Evolutionary conservation across 352 stramenopile species (phyloP).

Genomic region (Achlya hypogyna): DNA sequence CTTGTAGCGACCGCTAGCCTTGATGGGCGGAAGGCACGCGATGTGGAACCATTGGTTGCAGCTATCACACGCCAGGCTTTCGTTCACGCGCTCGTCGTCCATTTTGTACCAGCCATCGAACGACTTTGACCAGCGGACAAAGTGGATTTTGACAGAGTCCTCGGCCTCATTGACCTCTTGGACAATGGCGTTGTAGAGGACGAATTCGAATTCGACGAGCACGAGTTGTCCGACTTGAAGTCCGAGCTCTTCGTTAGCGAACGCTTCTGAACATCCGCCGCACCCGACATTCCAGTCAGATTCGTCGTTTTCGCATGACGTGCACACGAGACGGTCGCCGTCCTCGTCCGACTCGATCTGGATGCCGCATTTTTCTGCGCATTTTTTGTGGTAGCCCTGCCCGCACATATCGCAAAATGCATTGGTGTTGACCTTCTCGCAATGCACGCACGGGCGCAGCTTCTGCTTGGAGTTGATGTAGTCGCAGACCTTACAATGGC

Average conservation of each 20-base stretch:
- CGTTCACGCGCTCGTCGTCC: constrained; percentile 84
- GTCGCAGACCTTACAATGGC: constrained; percentile 71
- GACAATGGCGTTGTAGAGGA: constrained; percentile 82
- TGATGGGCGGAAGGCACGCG: constrained; percentile 71
- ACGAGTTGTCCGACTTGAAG: constrained; percentile 80
- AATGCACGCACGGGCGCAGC: constrained; percentile 50
- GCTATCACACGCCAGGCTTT: constrained; percentile 81
- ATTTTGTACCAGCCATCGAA: constrained; percentile 86
- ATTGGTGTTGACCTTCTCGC: constrained; percentile 46
- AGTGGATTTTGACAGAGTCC: constrained; percentile 83
- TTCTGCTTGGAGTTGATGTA: constrained; percentile 64
- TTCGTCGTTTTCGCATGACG: constrained; percentile 27
- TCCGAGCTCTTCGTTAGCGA: constrained; percentile 25
- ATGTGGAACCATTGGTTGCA: constrained; percentile 87
- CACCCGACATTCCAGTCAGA: constrained; percentile 57
- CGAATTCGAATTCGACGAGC: constrained; percentile 76
- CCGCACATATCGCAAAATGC: constrained; percentile 82
- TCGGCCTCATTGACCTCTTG: constrained; percentile 59
- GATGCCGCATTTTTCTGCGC: constrained; percentile 55
- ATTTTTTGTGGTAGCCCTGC: constrained; percentile 69
- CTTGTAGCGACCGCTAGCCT: constrained; percentile 75
- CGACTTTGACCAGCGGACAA: constrained; percentile 77
- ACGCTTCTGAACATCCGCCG: constrained; percentile 37
- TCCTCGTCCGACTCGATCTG: constrained; percentile 51
- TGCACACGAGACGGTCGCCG: constrained; percentile 25